A percentile compares a stretch with the other conserved stretches of the same genome.
Conservation (phyloP, 805 yeast genomes). For the Barnettozyma sucrosica region DNA sequence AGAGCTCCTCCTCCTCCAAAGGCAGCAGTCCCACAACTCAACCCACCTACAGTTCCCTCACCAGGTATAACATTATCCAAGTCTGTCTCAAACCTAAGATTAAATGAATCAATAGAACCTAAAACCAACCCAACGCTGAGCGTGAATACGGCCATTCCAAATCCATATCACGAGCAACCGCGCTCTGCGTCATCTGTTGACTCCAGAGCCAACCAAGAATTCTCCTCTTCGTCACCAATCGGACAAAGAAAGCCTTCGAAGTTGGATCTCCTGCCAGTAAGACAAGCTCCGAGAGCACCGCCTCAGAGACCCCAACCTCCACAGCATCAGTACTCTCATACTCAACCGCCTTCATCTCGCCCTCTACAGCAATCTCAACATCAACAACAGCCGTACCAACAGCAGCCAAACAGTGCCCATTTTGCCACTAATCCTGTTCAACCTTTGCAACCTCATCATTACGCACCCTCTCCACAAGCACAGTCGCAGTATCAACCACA, state of each 20-base stretch:
- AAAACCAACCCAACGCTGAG: conserved; percentile 31
- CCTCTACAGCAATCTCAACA: conserved; percentile 3
- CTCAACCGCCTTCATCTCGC: conserved; percentile 11
- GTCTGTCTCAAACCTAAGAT: conserved; percentile 11
- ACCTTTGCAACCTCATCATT: conserved; percentile 27
- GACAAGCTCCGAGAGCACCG: conserved; percentile 27
- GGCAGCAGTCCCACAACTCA: conserved; percentile 2
- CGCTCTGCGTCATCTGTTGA: conserved; percentile 8
- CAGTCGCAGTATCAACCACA: conserved; percentile 10
- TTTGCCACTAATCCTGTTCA: conserved; percentile 17
- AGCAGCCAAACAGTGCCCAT: conserved; percentile 5
- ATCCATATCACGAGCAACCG: conserved; percentile 17
- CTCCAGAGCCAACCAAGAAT: not conserved
- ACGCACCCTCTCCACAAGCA: not conserved
- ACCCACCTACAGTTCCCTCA: conserved; percentile 9
- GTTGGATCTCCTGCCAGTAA: conserved; percentile 22
- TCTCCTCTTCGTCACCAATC: conserved; percentile 8
- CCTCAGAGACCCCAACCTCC: conserved; percentile 13
- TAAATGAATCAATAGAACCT: conserved; percentile 8
- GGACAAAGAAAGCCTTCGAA: conserved; percentile 8
- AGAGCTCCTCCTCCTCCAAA: conserved; percentile 53
- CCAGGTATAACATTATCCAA: conserved; percentile 6
- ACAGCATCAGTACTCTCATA: conserved; percentile 6
- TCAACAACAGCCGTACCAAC: conserved; percentile 1
- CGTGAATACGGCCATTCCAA: conserved; percentile 25